A percentile compares a stretch with the other conserved stretches of the same genome.
Conservation (phyloP, 805 yeast species). For the Zygosaccharomyces bisporus region DNA sequence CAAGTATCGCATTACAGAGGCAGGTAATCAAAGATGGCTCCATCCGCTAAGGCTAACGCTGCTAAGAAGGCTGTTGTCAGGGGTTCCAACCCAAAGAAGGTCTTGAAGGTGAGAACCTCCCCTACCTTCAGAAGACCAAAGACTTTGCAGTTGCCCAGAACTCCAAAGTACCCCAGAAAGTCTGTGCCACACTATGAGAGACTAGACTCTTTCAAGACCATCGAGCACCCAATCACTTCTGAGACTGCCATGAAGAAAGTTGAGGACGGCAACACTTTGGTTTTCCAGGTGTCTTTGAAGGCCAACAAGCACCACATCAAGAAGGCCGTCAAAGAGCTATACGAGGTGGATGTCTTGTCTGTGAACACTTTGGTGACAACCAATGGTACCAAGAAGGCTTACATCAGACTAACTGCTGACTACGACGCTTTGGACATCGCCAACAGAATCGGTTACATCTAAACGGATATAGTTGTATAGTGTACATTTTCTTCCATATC, state of each 20-base stretch:
- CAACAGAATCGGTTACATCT: slow-evolving; percentile 99
- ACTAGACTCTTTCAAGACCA: slow-evolving; percentile 91
- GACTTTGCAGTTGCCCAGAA: slow-evolving; percentile 89
- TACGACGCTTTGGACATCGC: slow-evolving; percentile 99
- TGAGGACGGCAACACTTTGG: slow-evolving; percentile 98
- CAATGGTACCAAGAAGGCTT: slow-evolving; percentile 99
- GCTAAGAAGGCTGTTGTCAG: slow-evolving; percentile 99
- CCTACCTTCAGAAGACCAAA: slow-evolving; percentile 97
- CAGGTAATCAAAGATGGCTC: slow-evolving; percentile 40
- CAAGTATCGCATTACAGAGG: not conserved
- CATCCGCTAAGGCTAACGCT: slow-evolving; percentile 80
- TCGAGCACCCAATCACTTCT: slow-evolving; percentile 91
- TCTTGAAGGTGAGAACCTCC: slow-evolving; percentile 88
- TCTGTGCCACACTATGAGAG: slow-evolving; percentile 97
- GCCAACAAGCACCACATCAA: slow-evolving; percentile 99
- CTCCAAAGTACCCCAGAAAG: slow-evolving; percentile 93
- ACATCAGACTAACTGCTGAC: slow-evolving; percentile 97
- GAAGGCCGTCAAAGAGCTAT: slow-evolving; percentile 96
- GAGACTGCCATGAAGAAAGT: slow-evolving; percentile 99
- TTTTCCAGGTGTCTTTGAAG: slow-evolving; percentile 95
- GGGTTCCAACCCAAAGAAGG: slow-evolving; percentile 91
- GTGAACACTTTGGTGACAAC: slow-evolving; percentile 98
- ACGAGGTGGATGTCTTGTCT: slow-evolving; percentile 90
- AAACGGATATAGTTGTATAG: slow-evolving; percentile 36
- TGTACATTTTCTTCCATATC: slow-evolving; percentile 7